Evolutionary conservation across 352 stramenopile species (phyloP), one percentile per base, ranked within the genome.

Genomic region (Globisporangium ultimum): DNA sequence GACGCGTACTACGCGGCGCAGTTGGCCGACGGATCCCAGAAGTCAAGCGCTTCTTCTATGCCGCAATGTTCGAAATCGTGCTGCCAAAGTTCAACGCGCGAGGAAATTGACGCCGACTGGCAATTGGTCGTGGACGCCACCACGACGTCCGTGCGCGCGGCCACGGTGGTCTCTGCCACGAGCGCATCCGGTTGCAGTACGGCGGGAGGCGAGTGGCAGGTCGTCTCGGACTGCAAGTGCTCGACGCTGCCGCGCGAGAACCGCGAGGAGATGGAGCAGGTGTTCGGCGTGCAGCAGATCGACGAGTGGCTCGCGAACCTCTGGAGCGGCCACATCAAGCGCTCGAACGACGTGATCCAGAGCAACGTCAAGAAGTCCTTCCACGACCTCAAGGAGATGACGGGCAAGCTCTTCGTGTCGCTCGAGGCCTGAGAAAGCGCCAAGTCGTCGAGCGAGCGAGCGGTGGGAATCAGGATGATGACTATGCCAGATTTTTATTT

Each of bases 91-190:
- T 81, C 70, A 43, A 85, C 71, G 9, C 85, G 86, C 47, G 84
- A 92, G 46, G 80, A 90, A 42, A 91, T 94, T 57, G 83, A 92
- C 53, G 71, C 82, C n/a, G 87, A 94, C 61, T 94, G 84, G 84
- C 70, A 87, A 42, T 54, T 94, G 43, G 76, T 94, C 14, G 79
- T 71, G 42, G 84, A 93, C 53, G 66, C 78, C 1, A 84, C 79
- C 43, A 78, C 78, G 8, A 76, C 72, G 0, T 85, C 42, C 42
- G 58, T 66, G 48, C 71, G 57, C 10, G 69, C 28, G 28, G 28
- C 28, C 28, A 36, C 45, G 10, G 48, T 15, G 24, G 15, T 54
- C 50, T 24, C 34, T 6, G 32, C 34, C 13, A 48, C 53, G 22
- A 52, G 22, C 3, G 28, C 42, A 1, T 18, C 32, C 1, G 43